These are phyloP conservation scores for Sutorius eximius DNA, from an alignment of 1,284 basidiomycete genomes.

Conservation along the genomic window DNA sequence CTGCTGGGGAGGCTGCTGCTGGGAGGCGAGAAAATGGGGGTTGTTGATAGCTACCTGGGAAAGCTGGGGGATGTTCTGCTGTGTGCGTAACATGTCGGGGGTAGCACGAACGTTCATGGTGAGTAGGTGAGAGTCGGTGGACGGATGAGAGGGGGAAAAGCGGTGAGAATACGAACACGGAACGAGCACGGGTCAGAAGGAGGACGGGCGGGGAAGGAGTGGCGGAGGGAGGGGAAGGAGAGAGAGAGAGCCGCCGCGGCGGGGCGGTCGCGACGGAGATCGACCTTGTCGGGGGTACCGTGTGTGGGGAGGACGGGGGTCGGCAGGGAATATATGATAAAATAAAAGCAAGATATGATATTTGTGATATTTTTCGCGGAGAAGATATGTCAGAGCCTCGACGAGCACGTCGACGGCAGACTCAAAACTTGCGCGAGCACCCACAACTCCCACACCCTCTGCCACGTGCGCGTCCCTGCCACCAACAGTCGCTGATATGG, in stretches of 20 bases:
- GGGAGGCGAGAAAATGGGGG: slow-evolving; percentile 40
- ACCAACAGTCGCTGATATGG: slow-evolving; percentile 44
- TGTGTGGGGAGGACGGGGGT: slow-evolving; percentile 3
- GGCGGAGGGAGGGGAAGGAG: neutral
- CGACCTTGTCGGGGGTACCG: slow-evolving; percentile 10
- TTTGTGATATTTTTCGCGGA: slow-evolving; percentile 28
- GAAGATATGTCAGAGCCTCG: slow-evolving; percentile 32
- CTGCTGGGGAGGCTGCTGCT: slow-evolving; percentile 35
- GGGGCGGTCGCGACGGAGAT: slow-evolving; percentile 22
- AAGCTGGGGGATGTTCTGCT: slow-evolving; percentile 43
- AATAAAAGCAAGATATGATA: slow-evolving; percentile 35
- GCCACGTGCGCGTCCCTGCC: slow-evolving; percentile 27
- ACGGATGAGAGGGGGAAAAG: slow-evolving; percentile 10
- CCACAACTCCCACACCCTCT: slow-evolving; percentile 31
- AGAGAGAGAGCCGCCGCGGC: slow-evolving; percentile 7
- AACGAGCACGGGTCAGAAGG: slow-evolving; percentile 1
- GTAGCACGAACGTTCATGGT: slow-evolving; percentile 41
- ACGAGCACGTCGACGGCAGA: slow-evolving; percentile 35
- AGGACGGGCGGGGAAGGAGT: slow-evolving; percentile 6
- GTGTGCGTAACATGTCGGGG: slow-evolving; percentile 45
- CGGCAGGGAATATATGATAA: slow-evolving; percentile 29
- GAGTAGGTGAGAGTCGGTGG: slow-evolving; percentile 3
- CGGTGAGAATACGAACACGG: slow-evolving; percentile 5
- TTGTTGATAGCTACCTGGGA: slow-evolving; percentile 41
- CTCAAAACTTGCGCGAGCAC: slow-evolving; percentile 24